phyloP scores from a whole-genome alignment of 2,329 filamentous ascomycete species.

The Paecilomyces dactylethromorphus region DNA sequence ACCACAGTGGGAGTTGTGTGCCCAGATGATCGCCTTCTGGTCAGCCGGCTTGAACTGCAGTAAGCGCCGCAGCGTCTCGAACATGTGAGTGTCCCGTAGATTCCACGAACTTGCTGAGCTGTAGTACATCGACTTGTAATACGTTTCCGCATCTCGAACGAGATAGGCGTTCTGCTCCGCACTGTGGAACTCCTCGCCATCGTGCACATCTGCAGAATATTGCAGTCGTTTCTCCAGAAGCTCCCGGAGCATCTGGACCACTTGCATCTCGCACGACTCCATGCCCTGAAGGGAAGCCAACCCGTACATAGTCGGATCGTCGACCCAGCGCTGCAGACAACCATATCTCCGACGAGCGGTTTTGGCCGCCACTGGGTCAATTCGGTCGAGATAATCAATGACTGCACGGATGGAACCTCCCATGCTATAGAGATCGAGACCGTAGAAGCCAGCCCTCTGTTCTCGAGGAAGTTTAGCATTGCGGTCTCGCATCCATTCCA shows the following conservation, averaged over 20 bases:
- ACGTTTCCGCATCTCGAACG: constrained; percentile 44
- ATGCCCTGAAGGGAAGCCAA: constrained; percentile 36
- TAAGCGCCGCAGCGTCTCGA: constrained; percentile 40
- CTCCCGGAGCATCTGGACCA: constrained; percentile 41
- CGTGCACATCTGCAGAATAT: constrained; percentile 25
- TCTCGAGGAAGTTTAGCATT: constrained; percentile 29
- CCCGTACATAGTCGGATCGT: constrained; percentile 45
- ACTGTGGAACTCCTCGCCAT: constrained; percentile 45
- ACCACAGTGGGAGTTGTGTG: constrained; percentile 49
- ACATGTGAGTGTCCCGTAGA: constrained; percentile 48
- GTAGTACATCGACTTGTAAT: constrained; percentile 49
- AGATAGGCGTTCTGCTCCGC: constrained; percentile 47
- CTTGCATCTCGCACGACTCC: constrained; percentile 40
- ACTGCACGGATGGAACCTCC: constrained; percentile 41
- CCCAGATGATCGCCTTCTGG: constrained; percentile 47
- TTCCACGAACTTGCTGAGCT: constrained; percentile 46
- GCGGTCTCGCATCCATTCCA: constrained; percentile 45
- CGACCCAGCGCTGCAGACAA: constrained; percentile 43
- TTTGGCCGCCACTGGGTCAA: constrained; percentile 39
- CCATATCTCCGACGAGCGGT: constrained; percentile 41
- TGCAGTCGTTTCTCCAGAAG: constrained; percentile 38
- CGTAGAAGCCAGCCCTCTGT: constrained; percentile 40
- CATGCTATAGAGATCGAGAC: constrained; percentile 48
- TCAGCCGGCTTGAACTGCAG: constrained; percentile 33
- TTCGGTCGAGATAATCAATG: constrained; percentile 42